A percentile compares a stretch with the other conserved stretches of the same genome.
Evolutionary conservation across 2,329 filamentous ascomycete genomes (phyloP).

Genomic region (Cercospora nicotianae): DNA sequence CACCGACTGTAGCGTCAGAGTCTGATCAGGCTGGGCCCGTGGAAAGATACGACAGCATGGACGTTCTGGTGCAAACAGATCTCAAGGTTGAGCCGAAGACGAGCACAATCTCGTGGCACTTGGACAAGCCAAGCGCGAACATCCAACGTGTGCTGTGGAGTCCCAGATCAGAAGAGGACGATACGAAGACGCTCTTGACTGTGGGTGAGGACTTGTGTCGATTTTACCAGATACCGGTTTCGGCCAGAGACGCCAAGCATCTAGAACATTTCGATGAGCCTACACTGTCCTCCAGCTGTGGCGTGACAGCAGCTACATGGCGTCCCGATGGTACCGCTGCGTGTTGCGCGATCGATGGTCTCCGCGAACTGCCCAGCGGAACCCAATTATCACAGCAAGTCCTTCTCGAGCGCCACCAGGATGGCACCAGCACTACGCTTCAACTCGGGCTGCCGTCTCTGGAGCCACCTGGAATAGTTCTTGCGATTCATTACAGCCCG

Average conservation of each 20-base stretch:
- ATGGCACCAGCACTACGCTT: constrained; percentile 26
- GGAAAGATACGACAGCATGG: constrained; percentile 38
- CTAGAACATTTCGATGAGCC: constrained; percentile 33
- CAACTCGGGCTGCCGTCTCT: constrained; percentile 29
- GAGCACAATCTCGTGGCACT: constrained; percentile 37
- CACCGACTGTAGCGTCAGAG: constrained; percentile 32
- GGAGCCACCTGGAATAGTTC: constrained; percentile 33
- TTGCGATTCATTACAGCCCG: constrained; percentile 36
- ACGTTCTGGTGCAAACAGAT: constrained; percentile 39
- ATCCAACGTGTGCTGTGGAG: constrained; percentile 37
- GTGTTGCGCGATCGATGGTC: constrained; percentile 34
- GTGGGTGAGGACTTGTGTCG: constrained; percentile 39
- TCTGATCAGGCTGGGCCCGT: constrained; percentile 29
- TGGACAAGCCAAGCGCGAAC: constrained; percentile 35
- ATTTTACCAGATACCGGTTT: constrained; percentile 36
- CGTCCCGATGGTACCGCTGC: constrained; percentile 37
- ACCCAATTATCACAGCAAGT: constrained; percentile 24
- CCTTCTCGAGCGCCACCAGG: constrained; percentile 32
- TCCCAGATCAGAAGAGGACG: constrained; percentile 26
- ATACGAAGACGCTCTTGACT: constrained; percentile 34
- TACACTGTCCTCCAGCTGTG: constrained; percentile 29
- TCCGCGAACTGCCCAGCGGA: constrained; percentile 27
- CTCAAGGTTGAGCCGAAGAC: constrained; percentile 36
- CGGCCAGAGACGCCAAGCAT: constrained; percentile 25
- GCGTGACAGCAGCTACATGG: constrained; percentile 39